Conservation (phyloP, 805 yeast genomes). For the Candida insectalens region DNA sequence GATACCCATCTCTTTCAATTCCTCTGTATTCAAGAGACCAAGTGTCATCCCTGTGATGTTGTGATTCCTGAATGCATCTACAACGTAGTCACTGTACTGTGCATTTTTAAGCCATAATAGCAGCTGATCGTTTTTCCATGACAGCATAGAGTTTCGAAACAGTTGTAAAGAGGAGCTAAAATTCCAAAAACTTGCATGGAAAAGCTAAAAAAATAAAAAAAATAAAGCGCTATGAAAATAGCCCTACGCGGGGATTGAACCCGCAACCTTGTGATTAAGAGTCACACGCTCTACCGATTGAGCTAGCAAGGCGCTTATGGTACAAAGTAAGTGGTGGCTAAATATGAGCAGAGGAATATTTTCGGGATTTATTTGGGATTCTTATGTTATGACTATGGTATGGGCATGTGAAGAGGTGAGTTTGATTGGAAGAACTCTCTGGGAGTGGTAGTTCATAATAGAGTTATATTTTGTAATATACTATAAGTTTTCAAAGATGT, state of each 20-base stretch:
- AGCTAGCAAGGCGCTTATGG: constrained; percentile 6
- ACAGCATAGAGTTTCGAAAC: too few species aligned
- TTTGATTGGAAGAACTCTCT: too few species aligned
- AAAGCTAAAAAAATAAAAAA: constrained; percentile 1
- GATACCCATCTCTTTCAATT: constrained; percentile 67
- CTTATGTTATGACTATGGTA: too few species aligned
- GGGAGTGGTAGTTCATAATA: too few species aligned
- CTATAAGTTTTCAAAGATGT: too few species aligned
- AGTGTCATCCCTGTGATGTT: constrained; percentile 67
- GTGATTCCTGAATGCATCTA: constrained; percentile 37
- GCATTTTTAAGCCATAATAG: constrained; percentile 21
- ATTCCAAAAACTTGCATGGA: too few species aligned
- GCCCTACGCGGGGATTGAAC: constrained; percentile 7
- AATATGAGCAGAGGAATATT: too few species aligned
- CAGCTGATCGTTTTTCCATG: constrained; percentile 24
- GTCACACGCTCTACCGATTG: constrained; percentile 6
- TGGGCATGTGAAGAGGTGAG: too few species aligned
- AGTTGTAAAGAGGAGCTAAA: too few species aligned
- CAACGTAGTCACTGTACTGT: constrained; percentile 13
- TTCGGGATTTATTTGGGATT: too few species aligned
- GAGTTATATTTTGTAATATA: too few species aligned
- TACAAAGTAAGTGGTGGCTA: too few species aligned
- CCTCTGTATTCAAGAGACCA: constrained; percentile 57
- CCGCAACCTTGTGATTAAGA: constrained; percentile 6
- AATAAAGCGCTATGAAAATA: not conserved